Base-by-base conservation (phyloP, 1,139 yeast genomes). In the Kodamaea sp. region DNA sequence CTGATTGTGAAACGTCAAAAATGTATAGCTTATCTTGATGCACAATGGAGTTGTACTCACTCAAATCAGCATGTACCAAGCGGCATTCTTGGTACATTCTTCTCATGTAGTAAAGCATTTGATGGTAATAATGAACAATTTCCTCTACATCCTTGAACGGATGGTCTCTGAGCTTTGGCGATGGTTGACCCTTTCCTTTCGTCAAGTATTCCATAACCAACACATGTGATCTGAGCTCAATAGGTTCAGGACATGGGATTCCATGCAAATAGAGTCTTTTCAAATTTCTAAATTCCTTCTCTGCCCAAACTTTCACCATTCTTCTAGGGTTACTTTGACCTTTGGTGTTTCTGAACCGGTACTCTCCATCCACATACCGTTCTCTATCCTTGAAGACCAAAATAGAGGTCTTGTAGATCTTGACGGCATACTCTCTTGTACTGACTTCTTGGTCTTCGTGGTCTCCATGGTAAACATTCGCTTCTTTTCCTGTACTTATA, bases 261-360 rank as follows among this genome's bases (percentile, higher is more conserved):
- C 95, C 95, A 39, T 80, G 75, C 32, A 73, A 62, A 55, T 85
- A 70, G 15, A 94, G 70, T 54, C 99, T 72, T 55, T 87, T 90
- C 59, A 94, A 70, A 55, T 94, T 94, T 38, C 99, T 67, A 50
- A 89, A 90, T 61, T 94, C 99, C 55, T 94, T 94, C 57, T 94
- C 98, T 0, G 98, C 98, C 99, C 99, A 94, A 22, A 90, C 74
- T 57, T 88, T 87, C 41, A 94, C 96, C 97, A 94, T 92, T 56
- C 90, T 90, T 51, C 98, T 74, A 6, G 98, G 97, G 52, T 94
- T 94, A 48, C 89, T 88, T 51, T 88, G 90, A 40, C 76, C 78
- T 48, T 88, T 87, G 29, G 83, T 73, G 53, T 87, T 85, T 54
- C 97, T 70, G 62, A 94, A 94, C 41, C 99, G 70, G 57, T 78